These are phyloP conservation scores for Paramecium tetraurelia DNA, from an alignment of 73 alveolate genomes.

Conservation along the genomic window DNA sequence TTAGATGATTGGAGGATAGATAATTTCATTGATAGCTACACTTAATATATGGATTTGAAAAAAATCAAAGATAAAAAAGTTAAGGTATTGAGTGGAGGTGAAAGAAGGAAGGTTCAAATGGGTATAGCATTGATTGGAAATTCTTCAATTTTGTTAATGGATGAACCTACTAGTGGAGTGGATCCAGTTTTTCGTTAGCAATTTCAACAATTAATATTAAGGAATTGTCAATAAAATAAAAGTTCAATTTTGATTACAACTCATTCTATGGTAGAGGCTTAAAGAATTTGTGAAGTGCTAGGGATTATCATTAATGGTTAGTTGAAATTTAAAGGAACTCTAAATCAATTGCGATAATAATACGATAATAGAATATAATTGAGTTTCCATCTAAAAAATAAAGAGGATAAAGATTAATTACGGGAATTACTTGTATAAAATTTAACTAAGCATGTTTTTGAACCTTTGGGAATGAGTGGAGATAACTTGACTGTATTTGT, in stretches of 20 bases:
- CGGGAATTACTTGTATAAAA: background rate
- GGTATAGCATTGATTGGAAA: conserved; percentile 76
- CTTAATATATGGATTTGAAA: conserved; percentile 70
- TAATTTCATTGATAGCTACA: background rate
- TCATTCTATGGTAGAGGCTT: conserved; percentile 97
- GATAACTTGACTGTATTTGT: background rate
- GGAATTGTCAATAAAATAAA: background rate
- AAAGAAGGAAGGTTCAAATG: conserved; percentile 77
- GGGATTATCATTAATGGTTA: conserved; percentile 84
- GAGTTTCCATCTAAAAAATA: background rate
- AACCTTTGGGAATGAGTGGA: background rate
- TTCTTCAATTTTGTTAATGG: conserved; percentile 61
- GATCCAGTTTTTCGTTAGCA: conserved; percentile 67
- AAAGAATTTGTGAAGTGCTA: conserved; percentile 82
- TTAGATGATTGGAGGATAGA: background rate
- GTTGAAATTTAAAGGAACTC: background rate
- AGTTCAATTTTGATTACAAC: conserved; percentile 87
- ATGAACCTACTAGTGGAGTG: conserved; percentile 77
- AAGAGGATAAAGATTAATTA: background rate
- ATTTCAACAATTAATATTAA: conserved; percentile 49
- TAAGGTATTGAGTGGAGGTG: conserved; percentile 79
- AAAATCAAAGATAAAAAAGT: conserved; percentile 58
- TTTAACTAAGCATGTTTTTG: background rate
- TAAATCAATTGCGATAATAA: background rate
- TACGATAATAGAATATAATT: background rate